Evolutionary conservation across 129 eudicot species (phyloP), one percentile per base, ranked within the genome.

Genomic region (Flaveria trinervia): DNA sequence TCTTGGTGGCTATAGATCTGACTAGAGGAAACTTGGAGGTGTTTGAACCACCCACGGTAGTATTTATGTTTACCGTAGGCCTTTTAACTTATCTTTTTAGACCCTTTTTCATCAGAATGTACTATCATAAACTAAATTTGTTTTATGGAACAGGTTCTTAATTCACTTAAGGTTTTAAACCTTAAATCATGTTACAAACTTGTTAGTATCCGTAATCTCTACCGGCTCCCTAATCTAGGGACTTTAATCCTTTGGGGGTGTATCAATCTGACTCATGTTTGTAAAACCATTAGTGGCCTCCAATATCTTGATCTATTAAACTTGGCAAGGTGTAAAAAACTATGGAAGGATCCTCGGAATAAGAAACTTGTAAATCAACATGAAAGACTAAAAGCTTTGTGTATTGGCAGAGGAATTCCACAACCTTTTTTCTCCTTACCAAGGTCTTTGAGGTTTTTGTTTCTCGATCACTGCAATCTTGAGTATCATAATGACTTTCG

Each of bases 1-100:
- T 84, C 46, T 44, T 84, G 67, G 84, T 80, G 23, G 76, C 74
- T 12, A 14, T 84, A 41, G 79, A 79, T 16, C 71, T 84, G 78
- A 74, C 79, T 39, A 51, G 65, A 6, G 80, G 87, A 77, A 79
- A 55, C 17, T 75, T 79, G 30, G 9, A 79, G 18, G 51, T 54
- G 6, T 52, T 84, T 25, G 70, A 81, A 46, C 72, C 77, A 7
- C 79, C 81, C 43, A 75, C 46, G 84, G 84, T 81, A 80, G 13
- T 13, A 36, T 36, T 33, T 33, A 33, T 33, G 0, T 33, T 33
- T 33, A 33, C 7, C 0, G 3, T 33, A 33, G 1, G 7, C 39
- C 39, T 33, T 33, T 4, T 33, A 33, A 1, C 1, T 65, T 5
- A 20, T 20, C 1, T n/a, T 9, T 62, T 23, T 14, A 17, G 10